Percentiles rank a stretch among this genome's conserved stretches.
These are phyloP conservation scores for Mucor saturninus DNA, from an alignment of 371 early-diverging fungal species.

Conservation along the genomic window DNA sequence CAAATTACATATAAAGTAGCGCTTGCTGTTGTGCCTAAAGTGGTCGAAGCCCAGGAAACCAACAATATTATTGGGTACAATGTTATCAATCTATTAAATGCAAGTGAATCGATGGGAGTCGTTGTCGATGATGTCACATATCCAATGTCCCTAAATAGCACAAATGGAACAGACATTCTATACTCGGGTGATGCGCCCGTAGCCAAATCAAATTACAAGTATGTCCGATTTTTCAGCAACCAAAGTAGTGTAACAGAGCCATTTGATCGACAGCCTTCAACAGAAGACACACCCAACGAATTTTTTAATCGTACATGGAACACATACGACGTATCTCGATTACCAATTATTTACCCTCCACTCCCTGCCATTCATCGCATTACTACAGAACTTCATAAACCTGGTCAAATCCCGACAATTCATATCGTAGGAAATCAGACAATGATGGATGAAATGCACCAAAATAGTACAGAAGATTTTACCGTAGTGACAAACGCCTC, in stretches of 20 bases:
- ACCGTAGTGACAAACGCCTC: conserved; percentile 30
- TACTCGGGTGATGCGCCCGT: conserved; percentile 12
- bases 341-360: conserved; percentile 14
- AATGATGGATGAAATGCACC: conserved; percentile 30
- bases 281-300: conserved; percentile 15
- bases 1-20: too few relatives aligned
- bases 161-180: neutral
- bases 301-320: conserved; percentile 33
- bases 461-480: conserved; percentile 20
- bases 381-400: conserved; percentile 16
- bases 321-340: neutral
- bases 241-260: conserved; percentile 16
- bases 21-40: neutral
- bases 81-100: conserved; percentile 19
- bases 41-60: neutral
- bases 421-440: conserved; percentile 25
- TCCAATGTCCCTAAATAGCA: conserved; percentile 4
- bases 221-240: conserved; percentile 11
- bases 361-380: conserved; percentile 27
- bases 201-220: conserved; percentile 18
- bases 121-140: conserved; percentile 22
- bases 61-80: conserved; percentile 11
- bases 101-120: conserved; percentile 24
- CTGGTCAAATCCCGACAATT: conserved; percentile 32
- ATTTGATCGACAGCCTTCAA: conserved; percentile 15